Base-by-base conservation (phyloP, 176 grass and related monocot species). In the Triticum urartu region DNA sequence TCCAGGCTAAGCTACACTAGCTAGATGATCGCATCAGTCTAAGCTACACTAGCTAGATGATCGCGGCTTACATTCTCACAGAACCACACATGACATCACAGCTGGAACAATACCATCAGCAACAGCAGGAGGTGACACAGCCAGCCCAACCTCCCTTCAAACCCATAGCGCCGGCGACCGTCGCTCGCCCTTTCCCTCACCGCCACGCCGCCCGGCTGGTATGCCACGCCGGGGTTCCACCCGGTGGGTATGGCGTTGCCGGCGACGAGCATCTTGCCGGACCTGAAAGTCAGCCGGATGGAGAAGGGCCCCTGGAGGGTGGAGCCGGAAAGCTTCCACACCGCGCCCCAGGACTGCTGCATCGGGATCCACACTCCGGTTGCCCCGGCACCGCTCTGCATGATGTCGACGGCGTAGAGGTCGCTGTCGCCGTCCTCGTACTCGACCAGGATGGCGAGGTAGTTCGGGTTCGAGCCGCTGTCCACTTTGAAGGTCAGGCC, bases 401-500 rank as follows among this genome's bases (percentile, higher is more conserved):
- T 92, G 20, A 97, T 58, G 64, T 92, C 91, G 1, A 97, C 92
- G 1, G 81, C 81, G 0, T 75, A 75, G 15, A 97, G 90, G 86
- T 94, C 92, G 8, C 90, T 93, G 25, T 97, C 95, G 1, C 75
- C 88, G 45, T 87, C 89, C 69, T 94, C 89, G 5, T 90, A 97
- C 82, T 97, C 91, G 0, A 94, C 85, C 3, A 94, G 83, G 30
- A 97, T 89, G 3, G 92, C 95, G 3, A 97, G 80, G 87, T 97
- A 97, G 87, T 91, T 86, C 0, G 92, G 92, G 84, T 95, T 97
- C 0, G 95, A 97, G 39, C 95, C 91, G 0, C 89, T 36, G 75
- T 97, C 92, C n/a, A 97, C 92, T 11, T 83, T 74, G 79, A 97
- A 97, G 12, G 91, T 88, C 24, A 97, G 72, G 48, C 89, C 79